Evolutionary conservation across 495 filamentous ascomycete genomes (phyloP), one percentile per base, ranked within the genome.

Genomic region (Patellaria atrata): DNA sequence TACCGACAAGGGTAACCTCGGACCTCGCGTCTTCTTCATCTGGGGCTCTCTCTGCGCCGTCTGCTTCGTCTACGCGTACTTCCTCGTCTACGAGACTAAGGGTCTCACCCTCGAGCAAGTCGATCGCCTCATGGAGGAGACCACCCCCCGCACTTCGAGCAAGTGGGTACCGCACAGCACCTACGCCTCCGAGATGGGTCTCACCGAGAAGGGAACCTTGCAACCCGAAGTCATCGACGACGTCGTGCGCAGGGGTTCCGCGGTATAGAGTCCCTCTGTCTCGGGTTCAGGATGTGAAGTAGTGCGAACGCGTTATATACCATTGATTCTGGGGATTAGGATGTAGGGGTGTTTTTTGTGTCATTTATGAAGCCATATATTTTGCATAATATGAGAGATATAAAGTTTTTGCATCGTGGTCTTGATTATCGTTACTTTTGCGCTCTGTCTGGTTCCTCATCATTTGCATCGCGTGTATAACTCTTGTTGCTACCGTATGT

Each of bases 121-220:
- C 48, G 82, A 89, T 62, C 70, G 73, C 59, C 85, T 87, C 82
- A 70, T 91, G 65, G 82, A 84, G 55, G 81, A 86, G 62, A 70
- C 71, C 4, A 78, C 67, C 1, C 75, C 82, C n/a, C 57, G 73
- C 16, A 77, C 68, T 11, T 82, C 77, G 33, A 52, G 63, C 53
- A 70, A 67, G 48, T 86, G 82, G 82, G 65, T 63, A 47, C 78
- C 79, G 16, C 68, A 70, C 47, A 60, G 60, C 34, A 87, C 80
- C 18, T 84, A 77, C 42, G 76, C 75, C 4, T 52, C 58, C 21
- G 67, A 75, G 36, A 72, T 74, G 68, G 63, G 64, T 22, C 43
- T 68, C 21, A 58, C 61, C 25, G 61, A 68, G n/a, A 68, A 56
- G 52, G 32, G 32, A 11, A 34, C 19, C 4, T 22, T 34, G 11